Conservation (phyloP, 2,329 filamentous ascomycete species). For the Colletotrichum kahawae region DNA sequence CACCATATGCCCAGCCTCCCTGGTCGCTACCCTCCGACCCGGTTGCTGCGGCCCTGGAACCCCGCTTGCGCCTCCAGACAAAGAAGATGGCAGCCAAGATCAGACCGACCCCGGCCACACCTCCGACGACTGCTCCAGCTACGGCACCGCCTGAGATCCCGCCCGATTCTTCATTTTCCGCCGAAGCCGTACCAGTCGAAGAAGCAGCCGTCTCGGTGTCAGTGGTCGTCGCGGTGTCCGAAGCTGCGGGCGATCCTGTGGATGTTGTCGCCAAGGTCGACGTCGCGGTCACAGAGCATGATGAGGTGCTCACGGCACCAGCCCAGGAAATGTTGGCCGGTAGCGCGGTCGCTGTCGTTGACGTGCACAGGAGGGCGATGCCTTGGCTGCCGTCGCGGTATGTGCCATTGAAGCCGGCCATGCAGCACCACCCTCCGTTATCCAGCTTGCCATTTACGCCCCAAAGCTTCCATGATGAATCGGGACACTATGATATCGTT, state of each 20-base stretch:
- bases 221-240: background rate
- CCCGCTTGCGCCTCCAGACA: background rate
- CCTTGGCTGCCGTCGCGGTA: background rate
- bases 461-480: background rate
- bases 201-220: background rate
- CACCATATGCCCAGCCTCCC: background rate
- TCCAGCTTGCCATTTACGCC: background rate
- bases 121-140: background rate
- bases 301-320: background rate
- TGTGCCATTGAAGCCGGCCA: background rate
- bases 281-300: background rate
- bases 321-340: background rate
- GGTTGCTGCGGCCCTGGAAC: fast-evolving
- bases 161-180: background rate
- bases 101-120: background rate
- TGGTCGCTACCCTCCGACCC: background rate
- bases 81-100: background rate
- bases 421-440: conserved; percentile 1
- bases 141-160: background rate
- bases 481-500: background rate
- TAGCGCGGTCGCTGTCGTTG: background rate
- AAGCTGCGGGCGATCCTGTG: background rate
- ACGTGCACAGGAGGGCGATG: background rate
- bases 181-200: background rate
- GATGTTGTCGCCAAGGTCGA: background rate